Evolutionary conservation across 805 yeast genomes (phyloP).

Genomic region (Jamesozyma piceae): DNA sequence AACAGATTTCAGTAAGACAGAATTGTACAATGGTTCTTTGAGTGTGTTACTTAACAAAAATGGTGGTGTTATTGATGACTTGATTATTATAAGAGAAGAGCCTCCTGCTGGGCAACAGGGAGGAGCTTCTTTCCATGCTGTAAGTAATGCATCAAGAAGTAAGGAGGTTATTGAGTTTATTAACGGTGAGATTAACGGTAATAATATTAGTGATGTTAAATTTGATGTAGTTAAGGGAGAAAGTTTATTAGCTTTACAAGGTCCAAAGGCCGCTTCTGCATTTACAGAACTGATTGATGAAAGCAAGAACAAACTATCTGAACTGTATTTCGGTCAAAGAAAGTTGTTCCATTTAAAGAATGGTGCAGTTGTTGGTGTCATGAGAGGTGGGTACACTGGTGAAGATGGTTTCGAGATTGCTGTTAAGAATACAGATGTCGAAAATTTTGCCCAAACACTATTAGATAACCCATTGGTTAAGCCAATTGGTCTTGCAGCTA

Average conservation of each 20-base stretch:
- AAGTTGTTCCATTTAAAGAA: slow-evolving; percentile 31
- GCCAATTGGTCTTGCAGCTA: slow-evolving; percentile 95
- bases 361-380: slow-evolving; percentile 52
- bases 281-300: slow-evolving; percentile 52
- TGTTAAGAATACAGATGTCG: slow-evolving; percentile 51
- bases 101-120: slow-evolving; percentile 20
- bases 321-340: slow-evolving; percentile 65
- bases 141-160: slow-evolving; percentile 93
- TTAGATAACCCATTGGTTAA: slow-evolving; percentile 47
- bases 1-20: slow-evolving; percentile 56
- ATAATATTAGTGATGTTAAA: slow-evolving; percentile 12
- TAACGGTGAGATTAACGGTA: slow-evolving; percentile 35
- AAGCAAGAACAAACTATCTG: slow-evolving; percentile 34
- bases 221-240: slow-evolving; percentile 48
- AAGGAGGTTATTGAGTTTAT: slow-evolving; percentile 68
- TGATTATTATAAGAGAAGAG: slow-evolving; percentile 70
- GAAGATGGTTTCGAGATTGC: slow-evolving; percentile 96
- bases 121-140: slow-evolving; percentile 61
- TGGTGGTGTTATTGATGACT: slow-evolving; percentile 90
- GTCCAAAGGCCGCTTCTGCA: slow-evolving; percentile 70
- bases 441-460: slow-evolving; percentile 53
- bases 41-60: slow-evolving; percentile 64
- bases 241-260: slow-evolving; percentile 83
- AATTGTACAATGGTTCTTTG: slow-evolving; percentile 55
- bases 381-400: slow-evolving; percentile 96